Evolutionary conservation across 306 rosid species (phyloP), one percentile per base, ranked within the genome.

Genomic region (Rosa persica): DNA sequence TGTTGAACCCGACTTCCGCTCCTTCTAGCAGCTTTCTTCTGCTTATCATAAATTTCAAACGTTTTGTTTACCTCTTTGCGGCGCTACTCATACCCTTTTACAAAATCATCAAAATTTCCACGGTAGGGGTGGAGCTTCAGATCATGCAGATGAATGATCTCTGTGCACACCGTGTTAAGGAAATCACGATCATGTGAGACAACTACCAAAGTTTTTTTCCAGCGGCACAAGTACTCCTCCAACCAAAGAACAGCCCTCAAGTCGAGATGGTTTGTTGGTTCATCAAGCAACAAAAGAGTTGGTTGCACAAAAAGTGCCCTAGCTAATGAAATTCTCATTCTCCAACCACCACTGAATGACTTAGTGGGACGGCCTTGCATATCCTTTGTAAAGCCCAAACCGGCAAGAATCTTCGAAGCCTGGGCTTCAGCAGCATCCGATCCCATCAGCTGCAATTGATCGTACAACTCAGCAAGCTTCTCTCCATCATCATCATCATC

Each of bases 51-150:
- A 43, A 78, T 76, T 40, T 90, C 92, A 79, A 62, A 91, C 81
- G 87, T 82, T 81, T 91, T 91, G 78, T 88, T 91, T 85, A 81
- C 76, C 85, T 88, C 91, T 80, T 89, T 88, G 46, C 89, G 89
- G 60, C 90, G 91, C 80, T 89, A 90, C 62, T 89, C 94, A 60
- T 89, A 91, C 84, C 91, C 65, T n/a, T 11, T 23, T 58, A 22
- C 65, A 58, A 23, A 58, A 58, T 22, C 36, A 58, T 58, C 65
- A 81, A 89, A 91, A 74, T 91, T 89, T 60, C 97, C 97, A 46
- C 92, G 89, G 74, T 89, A 89, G 55, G 3, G 4, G 15, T 58
- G 65, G 65, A 58, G 65, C 65, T 58, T 61, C 20, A 61, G 67
- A 27, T 61, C 67, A 61, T 61, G 20, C 20, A 61, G 8, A 30